Percentiles rank a stretch among this genome's conserved stretches.
phyloP scores from a whole-genome alignment of 208 protist genomes.

The Leishmania mexicana region DNA sequence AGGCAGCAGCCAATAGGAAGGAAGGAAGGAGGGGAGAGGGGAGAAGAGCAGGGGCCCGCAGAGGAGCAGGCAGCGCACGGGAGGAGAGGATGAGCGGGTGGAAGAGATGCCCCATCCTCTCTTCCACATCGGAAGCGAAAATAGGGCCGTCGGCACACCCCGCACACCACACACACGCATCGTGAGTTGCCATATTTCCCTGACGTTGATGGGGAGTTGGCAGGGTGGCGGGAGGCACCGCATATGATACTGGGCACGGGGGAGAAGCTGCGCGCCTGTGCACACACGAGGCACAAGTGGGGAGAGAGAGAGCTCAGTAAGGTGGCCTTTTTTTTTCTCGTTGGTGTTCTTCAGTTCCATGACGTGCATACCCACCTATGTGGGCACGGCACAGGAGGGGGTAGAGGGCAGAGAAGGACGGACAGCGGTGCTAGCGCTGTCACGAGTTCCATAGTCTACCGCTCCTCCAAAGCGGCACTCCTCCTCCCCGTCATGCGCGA shows the following conservation, averaged over 20 bases:
- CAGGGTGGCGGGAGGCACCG: neutral
- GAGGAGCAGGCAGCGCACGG: neutral
- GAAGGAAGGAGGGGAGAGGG: neutral
- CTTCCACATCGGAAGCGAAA: neutral
- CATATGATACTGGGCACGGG: neutral
- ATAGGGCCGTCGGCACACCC: neutral
- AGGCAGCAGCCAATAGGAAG: neutral
- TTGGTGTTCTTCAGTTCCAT: neutral
- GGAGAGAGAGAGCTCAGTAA: neutral
- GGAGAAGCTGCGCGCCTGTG: neutral
- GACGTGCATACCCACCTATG: neutral
- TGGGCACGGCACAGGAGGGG: neutral
- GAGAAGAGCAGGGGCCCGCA: neutral
- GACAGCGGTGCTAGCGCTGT: neutral
- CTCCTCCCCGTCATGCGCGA: neutral
- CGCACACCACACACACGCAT: neutral
- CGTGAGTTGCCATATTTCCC: neutral
- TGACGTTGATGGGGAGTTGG: neutral
- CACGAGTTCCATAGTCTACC: neutral
- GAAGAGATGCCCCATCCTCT: neutral
- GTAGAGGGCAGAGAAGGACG: neutral
- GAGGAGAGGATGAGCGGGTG: neutral
- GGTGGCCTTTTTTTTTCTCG: neutral
- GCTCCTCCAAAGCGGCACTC: neutral
- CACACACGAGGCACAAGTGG: neutral